Conservation (phyloP, 2,329 filamentous ascomycete species). For the Helotiales sp. region DNA sequence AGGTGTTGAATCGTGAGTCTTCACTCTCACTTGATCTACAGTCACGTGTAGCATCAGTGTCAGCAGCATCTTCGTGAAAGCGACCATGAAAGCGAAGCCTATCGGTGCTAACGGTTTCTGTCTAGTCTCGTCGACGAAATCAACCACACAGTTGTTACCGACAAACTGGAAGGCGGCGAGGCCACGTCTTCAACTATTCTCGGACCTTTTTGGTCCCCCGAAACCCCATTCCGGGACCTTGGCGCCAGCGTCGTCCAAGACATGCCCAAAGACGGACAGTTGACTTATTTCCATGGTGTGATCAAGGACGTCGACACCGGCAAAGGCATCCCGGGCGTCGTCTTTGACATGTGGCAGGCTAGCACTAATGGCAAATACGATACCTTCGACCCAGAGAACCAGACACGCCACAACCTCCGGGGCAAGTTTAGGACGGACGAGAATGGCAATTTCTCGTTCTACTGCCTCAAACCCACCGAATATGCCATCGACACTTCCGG, state of each 20-base stretch:
- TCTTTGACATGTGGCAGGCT: constrained; percentile 67
- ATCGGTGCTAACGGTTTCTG: constrained; percentile 3
- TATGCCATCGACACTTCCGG: constrained; percentile 45
- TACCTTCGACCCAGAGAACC: constrained; percentile 62
- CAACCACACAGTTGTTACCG: constrained; percentile 26
- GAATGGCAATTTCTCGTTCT: constrained; percentile 55
- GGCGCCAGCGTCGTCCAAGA: constrained; percentile 64
- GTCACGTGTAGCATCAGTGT: neutral
- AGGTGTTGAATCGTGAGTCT: constrained; percentile 70
- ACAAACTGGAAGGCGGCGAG: constrained; percentile 15
- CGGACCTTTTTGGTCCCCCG: constrained; percentile 79
- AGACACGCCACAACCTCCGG: constrained; percentile 58
- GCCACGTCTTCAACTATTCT: constrained; percentile 67
- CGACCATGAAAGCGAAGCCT: neutral
- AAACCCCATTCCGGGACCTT: constrained; percentile 69
- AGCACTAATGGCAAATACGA: constrained; percentile 58
- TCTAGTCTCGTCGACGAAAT: constrained; percentile 60
- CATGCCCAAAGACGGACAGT: constrained; percentile 48
- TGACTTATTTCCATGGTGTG: constrained; percentile 58
- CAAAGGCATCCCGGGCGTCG: constrained; percentile 42
- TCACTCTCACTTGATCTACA: too few species aligned
- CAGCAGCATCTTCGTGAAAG: too few species aligned
- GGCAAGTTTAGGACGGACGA: constrained; percentile 60
- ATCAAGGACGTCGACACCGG: constrained; percentile 44
- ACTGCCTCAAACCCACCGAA: constrained; percentile 48